A percentile compares a stretch with the other conserved stretches of the same genome.
Conservation (phyloP, 768 basidiomycete species). For the Leccinum subtestaceum region DNA sequence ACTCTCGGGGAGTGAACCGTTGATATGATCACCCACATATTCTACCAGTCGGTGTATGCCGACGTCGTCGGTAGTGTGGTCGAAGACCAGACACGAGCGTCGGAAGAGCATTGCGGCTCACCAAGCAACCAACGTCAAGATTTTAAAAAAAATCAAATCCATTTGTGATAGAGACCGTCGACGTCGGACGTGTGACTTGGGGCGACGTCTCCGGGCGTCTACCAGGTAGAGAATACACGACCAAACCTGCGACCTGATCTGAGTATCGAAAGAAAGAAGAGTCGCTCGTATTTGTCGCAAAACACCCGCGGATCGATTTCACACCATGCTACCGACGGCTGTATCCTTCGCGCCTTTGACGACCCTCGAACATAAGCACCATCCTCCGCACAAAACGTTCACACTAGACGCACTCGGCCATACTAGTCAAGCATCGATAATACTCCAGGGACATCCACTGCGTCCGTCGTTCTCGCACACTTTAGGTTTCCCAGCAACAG, state of each 20-base stretch:
- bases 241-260: not conserved
- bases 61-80: not conserved
- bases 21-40: not conserved
- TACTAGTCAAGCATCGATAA: not conserved
- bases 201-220: not conserved
- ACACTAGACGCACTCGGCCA: not conserved
- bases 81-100: not conserved
- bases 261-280: not conserved
- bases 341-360: not conserved
- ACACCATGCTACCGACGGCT: not conserved
- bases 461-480: constrained; percentile 1
- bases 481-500: not conserved
- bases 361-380: not conserved
- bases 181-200: not conserved
- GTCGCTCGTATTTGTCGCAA: not conserved
- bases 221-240: constrained; percentile 2
- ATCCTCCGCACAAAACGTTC: not conserved
- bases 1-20: not conserved
- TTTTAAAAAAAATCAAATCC: not conserved
- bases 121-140: not conserved
- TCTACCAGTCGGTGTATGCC: not conserved
- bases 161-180: not conserved
- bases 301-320: constrained; percentile 11
- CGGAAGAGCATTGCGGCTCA: not conserved
- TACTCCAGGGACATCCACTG: not conserved